phyloP scores from a whole-genome alignment of 2,329 filamentous ascomycete species.

The Myriosclerotinia duriaeana region DNA sequence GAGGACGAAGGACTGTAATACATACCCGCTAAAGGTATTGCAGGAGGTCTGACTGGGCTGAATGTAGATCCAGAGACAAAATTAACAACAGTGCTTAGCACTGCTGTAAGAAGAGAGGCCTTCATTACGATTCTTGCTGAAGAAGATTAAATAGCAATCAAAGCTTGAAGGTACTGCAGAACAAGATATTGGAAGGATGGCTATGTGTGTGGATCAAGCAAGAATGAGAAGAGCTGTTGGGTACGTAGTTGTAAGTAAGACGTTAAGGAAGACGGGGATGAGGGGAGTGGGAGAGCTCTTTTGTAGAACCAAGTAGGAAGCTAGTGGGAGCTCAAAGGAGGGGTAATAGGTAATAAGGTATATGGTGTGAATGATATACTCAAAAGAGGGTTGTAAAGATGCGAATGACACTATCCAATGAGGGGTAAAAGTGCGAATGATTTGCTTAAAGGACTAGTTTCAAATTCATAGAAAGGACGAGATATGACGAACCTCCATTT shows the following conservation, averaged over 20 bases:
- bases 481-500: not conserved
- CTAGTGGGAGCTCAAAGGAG: not conserved
- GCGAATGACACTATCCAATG: not conserved
- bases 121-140: conserved; percentile 25
- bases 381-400: not conserved
- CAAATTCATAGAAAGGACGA: not conserved
- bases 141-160: not conserved
- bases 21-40: conserved; percentile 64
- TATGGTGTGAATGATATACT: not conserved
- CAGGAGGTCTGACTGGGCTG: conserved; percentile 62
- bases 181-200: not conserved
- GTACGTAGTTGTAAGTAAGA: not conserved
- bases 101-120: conserved; percentile 21
- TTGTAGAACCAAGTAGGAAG: not conserved
- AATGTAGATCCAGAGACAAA: conserved; percentile 52
- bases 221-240: not conserved
- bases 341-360: not conserved
- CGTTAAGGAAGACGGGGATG: not conserved
- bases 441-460: not conserved
- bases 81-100: conserved; percentile 20
- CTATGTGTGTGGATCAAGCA: not conserved
- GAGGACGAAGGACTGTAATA: not conserved
- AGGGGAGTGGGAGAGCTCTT: not conserved
- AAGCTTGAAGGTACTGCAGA: not conserved
- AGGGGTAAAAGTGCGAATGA: not conserved